Evolutionary conservation across 129 eudicot species (phyloP), one percentile per base, ranked within the genome.

Genomic region (Logfia minima): DNA sequence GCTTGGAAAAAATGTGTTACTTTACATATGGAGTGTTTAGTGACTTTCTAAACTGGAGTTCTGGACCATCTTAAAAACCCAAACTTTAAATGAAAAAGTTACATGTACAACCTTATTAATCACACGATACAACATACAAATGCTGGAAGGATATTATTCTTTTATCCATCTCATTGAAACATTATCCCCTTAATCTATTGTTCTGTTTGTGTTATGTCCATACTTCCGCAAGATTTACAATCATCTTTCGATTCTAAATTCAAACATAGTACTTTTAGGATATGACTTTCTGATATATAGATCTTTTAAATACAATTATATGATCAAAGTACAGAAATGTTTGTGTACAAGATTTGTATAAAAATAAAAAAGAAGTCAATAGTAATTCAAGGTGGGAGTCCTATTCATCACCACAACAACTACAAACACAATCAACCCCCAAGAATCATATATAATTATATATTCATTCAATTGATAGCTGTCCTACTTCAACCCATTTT

Each of bases 361-460:
- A 21, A 43, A 29, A 29, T 9, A 0, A 71, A 71, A 48, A 72
- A 53, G 13, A 26, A 32, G 53, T 53, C 60, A 43, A 66, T 72
- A 41, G 68, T 62, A 80, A 80, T 74, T 80, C 17, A 66, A 80
- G 70, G 79, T 74, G 79, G 70, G 18, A 68, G 69, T 68, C 81
- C 75, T 71, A 17, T 53, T 29, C 58, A 74, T 75, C 79, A 41
- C 70, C 63, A 28, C 71, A 62, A 41, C 78, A 60, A 71, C 72
- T 65, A 64, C 63, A 52, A 76, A 29, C 65, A 64, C 48, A 32
- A 76, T 31, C 80, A 76, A 63, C 26, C 60, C 16, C 17, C 31
- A 24, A 66, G 66, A 76, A 76, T 76, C 45, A 48, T 48, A 11
- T 14, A 48, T 48, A n/a, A n/a, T 39, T 18, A 48, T 48, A 6